A percentile compares a stretch with the other conserved stretches of the same genome.
Evolutionary conservation across 2,329 filamentous ascomycete genomes (phyloP).

Genomic region (Didymella pinodella): DNA sequence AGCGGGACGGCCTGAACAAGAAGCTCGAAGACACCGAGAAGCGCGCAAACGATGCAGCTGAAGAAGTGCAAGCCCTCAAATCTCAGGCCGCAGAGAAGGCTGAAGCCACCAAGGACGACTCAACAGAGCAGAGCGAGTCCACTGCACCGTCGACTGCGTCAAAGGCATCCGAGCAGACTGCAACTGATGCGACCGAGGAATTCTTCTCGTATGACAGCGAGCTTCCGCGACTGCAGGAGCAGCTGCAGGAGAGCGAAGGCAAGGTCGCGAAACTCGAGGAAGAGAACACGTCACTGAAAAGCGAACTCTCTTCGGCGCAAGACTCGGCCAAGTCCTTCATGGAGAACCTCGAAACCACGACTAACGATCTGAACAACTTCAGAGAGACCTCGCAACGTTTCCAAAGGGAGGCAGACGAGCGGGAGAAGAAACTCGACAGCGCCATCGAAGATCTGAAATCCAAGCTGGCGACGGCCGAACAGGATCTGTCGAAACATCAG

Average conservation of each 20-base stretch:
- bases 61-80: conserved; percentile 68
- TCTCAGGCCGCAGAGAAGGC: conserved; percentile 26
- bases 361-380: conserved; percentile 66
- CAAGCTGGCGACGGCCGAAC: conserved; percentile 50
- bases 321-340: conserved; percentile 64
- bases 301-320: conserved; percentile 74
- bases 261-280: conserved; percentile 75
- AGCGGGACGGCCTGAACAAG: conserved; percentile 81
- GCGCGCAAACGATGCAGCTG: conserved; percentile 66
- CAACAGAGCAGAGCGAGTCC: conserved; percentile 38
- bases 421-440: conserved; percentile 40
- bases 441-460: conserved; percentile 41
- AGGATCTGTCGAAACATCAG: conserved; percentile 57
- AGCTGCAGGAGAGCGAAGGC: conserved; percentile 72
- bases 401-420: conserved; percentile 43
- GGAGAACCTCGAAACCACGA: conserved; percentile 71
- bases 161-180: conserved; percentile 35
- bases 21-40: conserved; percentile 75
- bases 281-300: conserved; percentile 72
- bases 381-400: conserved; percentile 60
- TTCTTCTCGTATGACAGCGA: conserved; percentile 95
- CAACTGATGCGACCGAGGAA: conserved; percentile 65
- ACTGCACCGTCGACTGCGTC: conserved; percentile 36
- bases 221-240: conserved; percentile 78
- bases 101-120: conserved; percentile 38